Conservation (phyloP, 1,284 basidiomycete genomes). For the Melanopsichium pennsylvanicum region DNA sequence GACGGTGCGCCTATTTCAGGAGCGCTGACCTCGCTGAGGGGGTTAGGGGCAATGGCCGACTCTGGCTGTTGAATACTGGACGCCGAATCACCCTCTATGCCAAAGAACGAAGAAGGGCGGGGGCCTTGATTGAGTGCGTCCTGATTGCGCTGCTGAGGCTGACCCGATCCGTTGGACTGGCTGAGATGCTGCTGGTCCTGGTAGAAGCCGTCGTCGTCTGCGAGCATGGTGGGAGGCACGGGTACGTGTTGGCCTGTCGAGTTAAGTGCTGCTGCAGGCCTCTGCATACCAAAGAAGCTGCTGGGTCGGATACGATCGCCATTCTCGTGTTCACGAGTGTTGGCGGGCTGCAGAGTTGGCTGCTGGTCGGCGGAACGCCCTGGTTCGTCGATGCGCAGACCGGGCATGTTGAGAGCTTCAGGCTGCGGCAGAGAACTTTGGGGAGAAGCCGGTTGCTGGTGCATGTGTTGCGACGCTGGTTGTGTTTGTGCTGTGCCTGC, state of each 20-base stretch:
- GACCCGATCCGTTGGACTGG: slow-evolving; percentile 14
- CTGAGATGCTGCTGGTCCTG: slow-evolving; percentile 32
- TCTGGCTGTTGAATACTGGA: slow-evolving; percentile 20
- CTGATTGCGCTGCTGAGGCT: slow-evolving; percentile 22
- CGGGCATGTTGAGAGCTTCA: slow-evolving; percentile 17
- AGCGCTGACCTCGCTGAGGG: slow-evolving; percentile 9
- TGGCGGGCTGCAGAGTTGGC: slow-evolving; percentile 1
- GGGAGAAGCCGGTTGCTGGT: background rate
- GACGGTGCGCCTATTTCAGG: slow-evolving; percentile 14
- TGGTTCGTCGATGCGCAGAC: slow-evolving; percentile 11
- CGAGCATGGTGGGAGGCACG: slow-evolving; percentile 25
- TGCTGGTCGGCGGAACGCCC: slow-evolving; percentile 8
- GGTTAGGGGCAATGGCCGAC: background rate
- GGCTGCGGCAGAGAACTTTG: slow-evolving; percentile 8
- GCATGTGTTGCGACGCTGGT: background rate
- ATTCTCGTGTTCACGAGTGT: slow-evolving; percentile 20
- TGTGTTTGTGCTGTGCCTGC: background rate
- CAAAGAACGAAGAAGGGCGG: slow-evolving; percentile 53
- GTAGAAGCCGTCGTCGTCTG: slow-evolving; percentile 35
- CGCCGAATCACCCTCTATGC: slow-evolving; percentile 15
- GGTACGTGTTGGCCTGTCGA: slow-evolving; percentile 40
- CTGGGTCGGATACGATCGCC: slow-evolving; percentile 29
- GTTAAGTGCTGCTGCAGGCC: slow-evolving; percentile 41
- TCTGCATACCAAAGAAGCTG: slow-evolving; percentile 58
- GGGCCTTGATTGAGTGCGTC: slow-evolving; percentile 8